These are phyloP conservation scores for Populus alba DNA, from an alignment of 345 rosid genomes.

Conservation along the genomic window DNA sequence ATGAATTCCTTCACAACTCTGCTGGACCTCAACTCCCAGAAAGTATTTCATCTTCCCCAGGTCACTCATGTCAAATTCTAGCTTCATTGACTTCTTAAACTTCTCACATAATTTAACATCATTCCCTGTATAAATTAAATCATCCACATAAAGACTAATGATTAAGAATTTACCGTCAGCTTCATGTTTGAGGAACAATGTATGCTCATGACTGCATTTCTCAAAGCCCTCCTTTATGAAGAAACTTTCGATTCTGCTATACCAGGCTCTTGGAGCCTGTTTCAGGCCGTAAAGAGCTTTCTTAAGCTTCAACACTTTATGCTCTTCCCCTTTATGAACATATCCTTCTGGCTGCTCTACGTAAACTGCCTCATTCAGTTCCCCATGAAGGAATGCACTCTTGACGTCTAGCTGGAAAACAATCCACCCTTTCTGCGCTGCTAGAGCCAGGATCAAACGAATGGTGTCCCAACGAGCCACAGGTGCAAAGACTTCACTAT, in stretches of 20 bases:
- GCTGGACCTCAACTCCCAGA: not conserved
- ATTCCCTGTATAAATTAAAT: no score
- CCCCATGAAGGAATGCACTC: not conserved
- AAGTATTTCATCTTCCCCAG: not conserved
- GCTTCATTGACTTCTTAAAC: not conserved
- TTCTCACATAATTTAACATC: no score
- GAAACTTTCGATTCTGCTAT: not conserved
- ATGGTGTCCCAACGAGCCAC: not conserved
- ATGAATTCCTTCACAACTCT: not conserved
- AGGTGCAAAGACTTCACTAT: not conserved
- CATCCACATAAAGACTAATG: no score
- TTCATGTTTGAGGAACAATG: not conserved
- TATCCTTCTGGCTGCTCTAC: not conserved
- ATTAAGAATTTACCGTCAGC: not conserved
- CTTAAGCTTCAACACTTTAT: not conserved
- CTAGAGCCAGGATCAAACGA: not conserved
- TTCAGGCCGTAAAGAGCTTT: not conserved
- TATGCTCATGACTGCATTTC: not conserved
- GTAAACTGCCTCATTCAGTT: fast-evolving
- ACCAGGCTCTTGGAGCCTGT: not conserved
- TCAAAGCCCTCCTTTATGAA: not conserved
- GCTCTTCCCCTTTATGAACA: not conserved
- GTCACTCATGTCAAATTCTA: not conserved
- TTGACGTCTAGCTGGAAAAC: not conserved
- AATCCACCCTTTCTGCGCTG: fast-evolving